Evolutionary conservation across 202 grass and related monocot species (phyloP), one percentile per base, ranked within the genome.

Genomic region (Elaeis oleifera): DNA sequence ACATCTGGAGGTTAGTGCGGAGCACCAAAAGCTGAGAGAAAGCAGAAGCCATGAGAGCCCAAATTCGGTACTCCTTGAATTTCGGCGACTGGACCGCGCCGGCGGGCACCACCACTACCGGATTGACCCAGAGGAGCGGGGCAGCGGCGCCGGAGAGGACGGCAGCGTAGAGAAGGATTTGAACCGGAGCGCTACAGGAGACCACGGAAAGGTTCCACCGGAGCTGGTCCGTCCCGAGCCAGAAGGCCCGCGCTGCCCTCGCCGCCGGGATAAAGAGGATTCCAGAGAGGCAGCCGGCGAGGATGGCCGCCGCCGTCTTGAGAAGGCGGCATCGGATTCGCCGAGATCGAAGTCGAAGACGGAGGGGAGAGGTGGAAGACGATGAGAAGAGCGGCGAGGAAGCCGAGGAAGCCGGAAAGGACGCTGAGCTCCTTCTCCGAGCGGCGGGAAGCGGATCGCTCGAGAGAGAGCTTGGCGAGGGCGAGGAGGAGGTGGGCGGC

Each of bases 1-100:
- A 96, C 87, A 88, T 90, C 67, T 96, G 91, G 55, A 96, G 80
- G 74, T 79, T 72, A 4, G 76, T 56, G 57, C 91, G 79, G 2
- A 89, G 67, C 0, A 84, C 87, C 18, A 96, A 67, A 27, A 96
- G 76, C 77, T 90, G 86, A 17, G 83, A 25, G 65, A 77, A 59
- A 0, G 84, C 81, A 0, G 77, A 79, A 4, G 72, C 52, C 11
- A 56, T 7, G 18, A 56, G 26, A 56, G 51, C 65, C 65, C 65
- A 68, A 48, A 68, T 18, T 68, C 65, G 54, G 14, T 39, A 68
- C 27, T 68, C 28, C 29, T 52, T 56, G 29, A 68, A 68, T 17
- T 14, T 11, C 2, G 15, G n/a, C n/a, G 65, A 44, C 4, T 52
- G n/a, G 28, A 56, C 23, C 17, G 48, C 29, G 18, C 27, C 52